Conservation (phyloP, 2,329 filamentous ascomycete species). For the Monilinia vaccinii-corymbosi region DNA sequence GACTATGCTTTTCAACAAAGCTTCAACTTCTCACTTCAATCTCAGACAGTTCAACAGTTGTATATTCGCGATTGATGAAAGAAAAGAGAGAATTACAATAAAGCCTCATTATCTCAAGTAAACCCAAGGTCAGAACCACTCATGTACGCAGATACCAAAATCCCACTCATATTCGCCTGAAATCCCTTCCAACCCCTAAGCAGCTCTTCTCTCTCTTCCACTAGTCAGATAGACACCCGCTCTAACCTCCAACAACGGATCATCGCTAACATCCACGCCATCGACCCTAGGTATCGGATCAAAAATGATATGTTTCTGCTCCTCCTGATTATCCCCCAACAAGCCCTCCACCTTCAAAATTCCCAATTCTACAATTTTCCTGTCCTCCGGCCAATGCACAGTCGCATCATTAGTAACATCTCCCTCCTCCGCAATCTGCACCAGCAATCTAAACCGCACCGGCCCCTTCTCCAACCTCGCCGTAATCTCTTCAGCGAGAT, state of each 20-base stretch:
- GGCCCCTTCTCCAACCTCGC: constrained; percentile 29
- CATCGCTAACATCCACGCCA: constrained; percentile 42
- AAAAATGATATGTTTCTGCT: constrained; percentile 46
- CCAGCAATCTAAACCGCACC: constrained; percentile 39
- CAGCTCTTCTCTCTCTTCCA: constrained; percentile 40
- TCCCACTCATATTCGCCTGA: no score
- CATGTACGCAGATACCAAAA: not conserved
- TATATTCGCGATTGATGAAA: not conserved
- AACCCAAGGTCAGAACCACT: not conserved
- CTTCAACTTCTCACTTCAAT: not conserved
- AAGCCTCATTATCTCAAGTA: not conserved
- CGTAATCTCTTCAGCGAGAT: constrained; percentile 41
- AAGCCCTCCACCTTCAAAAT: constrained; percentile 36
- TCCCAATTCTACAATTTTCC: constrained; percentile 42
- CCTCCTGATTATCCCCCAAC: constrained; percentile 32
- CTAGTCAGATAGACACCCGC: constrained; percentile 47
- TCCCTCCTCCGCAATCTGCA: constrained; percentile 40
- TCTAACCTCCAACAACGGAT: constrained; percentile 47
- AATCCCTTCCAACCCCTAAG: not conserved
- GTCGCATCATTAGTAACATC: constrained; percentile 41
- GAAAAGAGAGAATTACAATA: not conserved
- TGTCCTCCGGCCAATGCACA: constrained; percentile 43
- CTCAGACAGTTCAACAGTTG: not conserved
- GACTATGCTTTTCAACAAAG: not conserved
- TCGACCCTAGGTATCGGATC: constrained; percentile 48